Conservation (phyloP, 2,329 filamentous ascomycete genomes). For the Penicillium oxalicum region DNA sequence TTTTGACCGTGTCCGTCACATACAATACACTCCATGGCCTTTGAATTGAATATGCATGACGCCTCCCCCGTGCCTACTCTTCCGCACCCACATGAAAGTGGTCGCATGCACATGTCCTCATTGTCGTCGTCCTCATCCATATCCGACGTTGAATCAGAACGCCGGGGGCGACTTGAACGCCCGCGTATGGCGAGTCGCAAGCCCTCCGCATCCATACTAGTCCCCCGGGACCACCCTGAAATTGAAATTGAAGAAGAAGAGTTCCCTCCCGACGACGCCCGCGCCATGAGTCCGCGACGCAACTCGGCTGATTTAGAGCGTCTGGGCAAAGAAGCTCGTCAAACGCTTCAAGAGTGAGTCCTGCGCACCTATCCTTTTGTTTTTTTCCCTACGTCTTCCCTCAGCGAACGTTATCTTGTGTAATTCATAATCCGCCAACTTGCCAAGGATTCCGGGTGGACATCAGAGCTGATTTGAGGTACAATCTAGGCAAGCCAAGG, state of each 20-base stretch:
- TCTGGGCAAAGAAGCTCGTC: conserved; percentile 73
- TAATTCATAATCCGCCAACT: no score
- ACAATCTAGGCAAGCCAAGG: conserved; percentile 68
- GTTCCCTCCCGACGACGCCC: conserved; percentile 79
- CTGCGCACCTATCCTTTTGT: not conserved
- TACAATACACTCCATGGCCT: conserved; percentile 28
- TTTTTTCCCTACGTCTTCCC: not conserved
- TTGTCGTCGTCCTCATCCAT: conserved; percentile 44
- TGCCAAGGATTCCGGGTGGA: not conserved
- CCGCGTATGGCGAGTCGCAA: conserved; percentile 67
- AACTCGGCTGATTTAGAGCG: conserved; percentile 87
- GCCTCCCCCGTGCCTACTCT: conserved; percentile 36
- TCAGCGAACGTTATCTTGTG: no score
- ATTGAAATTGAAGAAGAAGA: conserved; percentile 68
- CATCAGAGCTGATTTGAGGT: not conserved
- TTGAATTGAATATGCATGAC: conserved; percentile 33
- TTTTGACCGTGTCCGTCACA: conserved; percentile 12
- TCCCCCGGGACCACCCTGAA: conserved; percentile 68
- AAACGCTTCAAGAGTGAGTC: conserved; percentile 56
- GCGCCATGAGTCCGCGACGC: conserved; percentile 88
- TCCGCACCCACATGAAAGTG: conserved; percentile 36
- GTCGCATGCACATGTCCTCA: conserved; percentile 36
- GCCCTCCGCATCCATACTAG: conserved; percentile 75
- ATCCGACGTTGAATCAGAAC: conserved; percentile 43
- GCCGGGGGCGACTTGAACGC: conserved; percentile 47